Conservation (phyloP, 352 stramenopile genomes). For the Pythium rhizo-oryzae region DNA sequence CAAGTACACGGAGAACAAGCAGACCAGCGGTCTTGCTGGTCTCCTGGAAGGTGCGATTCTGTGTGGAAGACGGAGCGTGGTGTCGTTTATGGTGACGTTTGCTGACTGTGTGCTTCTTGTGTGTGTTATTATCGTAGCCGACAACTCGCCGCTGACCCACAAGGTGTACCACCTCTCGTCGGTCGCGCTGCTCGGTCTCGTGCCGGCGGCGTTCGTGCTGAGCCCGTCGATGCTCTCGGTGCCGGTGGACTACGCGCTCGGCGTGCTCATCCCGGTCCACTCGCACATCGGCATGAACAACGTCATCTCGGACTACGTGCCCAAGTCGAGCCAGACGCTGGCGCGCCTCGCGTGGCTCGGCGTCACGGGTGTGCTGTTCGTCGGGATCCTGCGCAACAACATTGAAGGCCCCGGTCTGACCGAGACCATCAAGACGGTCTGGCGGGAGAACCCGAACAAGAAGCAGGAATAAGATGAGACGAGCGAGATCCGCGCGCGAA, state of each 20-base stretch:
- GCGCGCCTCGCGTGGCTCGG: conserved; percentile 70
- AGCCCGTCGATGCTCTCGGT: conserved; percentile 73
- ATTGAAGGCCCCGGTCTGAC: conserved; percentile 83
- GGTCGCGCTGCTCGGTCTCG: conserved; percentile 53
- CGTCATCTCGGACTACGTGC: conserved; percentile 94
- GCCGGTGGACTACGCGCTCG: conserved; percentile 80
- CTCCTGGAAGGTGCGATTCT: conserved; percentile 64
- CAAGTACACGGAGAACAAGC: conserved; percentile 86
- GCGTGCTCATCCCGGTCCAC: conserved; percentile 88
- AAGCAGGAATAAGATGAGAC: conserved; percentile 41
- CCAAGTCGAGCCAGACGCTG: conserved; percentile 69
- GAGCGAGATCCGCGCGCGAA: background rate
- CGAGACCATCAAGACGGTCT: conserved; percentile 87
- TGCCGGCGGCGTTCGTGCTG: conserved; percentile 74
- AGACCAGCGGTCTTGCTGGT: conserved; percentile 57
- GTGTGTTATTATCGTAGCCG: conserved; percentile 41
- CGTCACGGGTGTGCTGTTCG: conserved; percentile 76
- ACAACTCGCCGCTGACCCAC: conserved; percentile 67
- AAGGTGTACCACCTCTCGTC: conserved; percentile 74
- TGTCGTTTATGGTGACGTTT: conserved; percentile 3
- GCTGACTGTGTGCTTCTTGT: background rate
- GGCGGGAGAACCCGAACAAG: conserved; percentile 77
- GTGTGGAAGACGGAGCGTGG: background rate
- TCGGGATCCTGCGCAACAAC: conserved; percentile 86
- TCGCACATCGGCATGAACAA: conserved; percentile 95